These are phyloP conservation scores for Drosera spatulata DNA, from an alignment of 179 eudicot species.

Conservation along the genomic window DNA sequence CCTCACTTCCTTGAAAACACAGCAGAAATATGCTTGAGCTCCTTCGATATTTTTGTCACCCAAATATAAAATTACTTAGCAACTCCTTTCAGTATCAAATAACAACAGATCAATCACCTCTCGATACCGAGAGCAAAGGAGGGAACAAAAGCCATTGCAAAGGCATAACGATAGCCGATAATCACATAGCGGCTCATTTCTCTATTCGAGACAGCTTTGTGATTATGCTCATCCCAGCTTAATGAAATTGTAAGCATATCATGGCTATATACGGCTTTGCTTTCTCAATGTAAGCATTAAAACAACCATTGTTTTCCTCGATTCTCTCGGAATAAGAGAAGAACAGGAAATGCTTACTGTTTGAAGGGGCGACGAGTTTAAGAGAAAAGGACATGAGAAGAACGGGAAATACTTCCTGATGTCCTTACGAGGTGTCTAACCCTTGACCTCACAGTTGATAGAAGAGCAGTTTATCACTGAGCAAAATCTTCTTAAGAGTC, in stretches of 20 bases:
- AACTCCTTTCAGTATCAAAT: neutral
- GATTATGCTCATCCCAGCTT: constrained; percentile 78
- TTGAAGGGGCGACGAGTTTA: too few species aligned
- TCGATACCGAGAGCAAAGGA: constrained; percentile 67
- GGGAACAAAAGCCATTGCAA: constrained; percentile 63
- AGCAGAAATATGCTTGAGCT: neutral
- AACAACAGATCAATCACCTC: constrained; percentile 21
- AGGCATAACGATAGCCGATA: constrained; percentile 68
- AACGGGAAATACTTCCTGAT: too few species aligned
- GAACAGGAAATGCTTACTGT: too few species aligned
- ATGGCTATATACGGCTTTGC: constrained; percentile 58
- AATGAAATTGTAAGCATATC: constrained; percentile 79
- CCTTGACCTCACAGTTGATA: too few species aligned
- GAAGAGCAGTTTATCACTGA: too few species aligned
- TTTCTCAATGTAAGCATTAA: constrained; percentile 21
- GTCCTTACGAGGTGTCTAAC: too few species aligned
- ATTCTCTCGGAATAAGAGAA: too few species aligned
- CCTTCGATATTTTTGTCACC: neutral
- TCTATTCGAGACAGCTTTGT: constrained; percentile 77
- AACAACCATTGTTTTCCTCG: constrained; percentile 34
- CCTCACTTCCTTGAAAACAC: constrained; percentile 37
- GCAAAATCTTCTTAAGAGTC: too few species aligned
- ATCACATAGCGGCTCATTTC: constrained; percentile 85
- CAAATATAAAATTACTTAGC: neutral
- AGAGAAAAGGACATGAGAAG: too few species aligned